These are phyloP conservation scores for Pyrenochaeta sp. DNA, from an alignment of 2,329 filamentous ascomycete genomes.

Conservation along the genomic window DNA sequence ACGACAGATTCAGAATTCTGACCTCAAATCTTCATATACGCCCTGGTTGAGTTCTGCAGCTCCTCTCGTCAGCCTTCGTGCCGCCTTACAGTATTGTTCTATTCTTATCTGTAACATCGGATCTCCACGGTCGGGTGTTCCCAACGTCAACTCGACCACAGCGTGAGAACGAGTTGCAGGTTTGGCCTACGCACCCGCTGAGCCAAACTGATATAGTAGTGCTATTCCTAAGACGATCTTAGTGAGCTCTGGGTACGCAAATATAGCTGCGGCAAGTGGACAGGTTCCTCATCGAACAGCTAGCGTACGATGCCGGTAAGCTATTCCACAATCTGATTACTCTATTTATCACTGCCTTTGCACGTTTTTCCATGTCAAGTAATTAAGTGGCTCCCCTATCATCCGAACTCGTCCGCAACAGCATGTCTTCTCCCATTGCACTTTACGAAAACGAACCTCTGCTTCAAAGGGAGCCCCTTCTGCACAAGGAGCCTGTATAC, in stretches of 20 bases:
- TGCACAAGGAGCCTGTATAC: too few species aligned
- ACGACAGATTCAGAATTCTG: neutral
- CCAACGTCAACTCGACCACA: constrained; percentile 22
- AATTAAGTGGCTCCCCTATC: too few species aligned
- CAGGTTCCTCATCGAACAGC: constrained; percentile 8
- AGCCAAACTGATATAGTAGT: constrained; percentile 15
- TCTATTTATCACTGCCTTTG: too few species aligned
- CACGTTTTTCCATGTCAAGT: too few species aligned
- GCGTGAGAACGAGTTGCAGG: constrained; percentile 13
- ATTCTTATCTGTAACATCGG: constrained; percentile 30
- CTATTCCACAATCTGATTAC: constrained; percentile 2
- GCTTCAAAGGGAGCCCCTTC: constrained; percentile 14
- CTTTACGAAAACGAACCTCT: too few species aligned
- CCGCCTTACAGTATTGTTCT: constrained; percentile 6
- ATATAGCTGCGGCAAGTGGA: constrained; percentile 14
- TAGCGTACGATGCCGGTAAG: constrained; percentile 41
- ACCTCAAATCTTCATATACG: neutral
- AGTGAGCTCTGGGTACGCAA: constrained; percentile 17
- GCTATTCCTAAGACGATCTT: neutral
- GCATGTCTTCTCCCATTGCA: too few species aligned
- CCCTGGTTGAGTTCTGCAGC: neutral
- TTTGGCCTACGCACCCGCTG: constrained; percentile 4
- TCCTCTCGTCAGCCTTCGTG: neutral
- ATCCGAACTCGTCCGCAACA: too few species aligned
- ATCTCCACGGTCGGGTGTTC: constrained; percentile 20